Evolutionary conservation across 2,329 filamentous ascomycete genomes (phyloP).

Genomic region (Didymella pomorum): DNA sequence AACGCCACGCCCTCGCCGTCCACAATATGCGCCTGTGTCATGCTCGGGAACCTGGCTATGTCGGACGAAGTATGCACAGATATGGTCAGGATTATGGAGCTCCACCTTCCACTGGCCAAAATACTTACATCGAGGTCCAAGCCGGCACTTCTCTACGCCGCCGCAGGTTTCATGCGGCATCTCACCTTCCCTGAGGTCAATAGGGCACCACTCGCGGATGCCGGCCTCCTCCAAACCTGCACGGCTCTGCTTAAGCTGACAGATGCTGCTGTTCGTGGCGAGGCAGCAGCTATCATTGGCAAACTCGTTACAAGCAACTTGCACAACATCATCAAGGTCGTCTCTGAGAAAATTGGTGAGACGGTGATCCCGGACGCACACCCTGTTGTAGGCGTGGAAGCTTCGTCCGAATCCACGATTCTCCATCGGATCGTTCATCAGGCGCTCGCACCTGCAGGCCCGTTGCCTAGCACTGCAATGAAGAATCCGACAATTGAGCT

Average conservation of each 20-base stretch:
- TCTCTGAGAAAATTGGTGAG: slow-evolving; percentile 33
- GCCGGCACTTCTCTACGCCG: slow-evolving; percentile 46
- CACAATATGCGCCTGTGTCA: slow-evolving; percentile 47
- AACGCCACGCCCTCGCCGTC: slow-evolving; percentile 34
- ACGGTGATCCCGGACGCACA: slow-evolving; percentile 20
- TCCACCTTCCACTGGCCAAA: slow-evolving; percentile 41
- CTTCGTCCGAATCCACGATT: slow-evolving; percentile 33
- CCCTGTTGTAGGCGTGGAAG: slow-evolving; percentile 24
- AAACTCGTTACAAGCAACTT: slow-evolving; percentile 46
- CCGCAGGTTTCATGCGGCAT: slow-evolving; percentile 49
- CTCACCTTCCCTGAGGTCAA: slow-evolving; percentile 48
- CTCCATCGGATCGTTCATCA: slow-evolving; percentile 43
- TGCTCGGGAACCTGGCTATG: slow-evolving; percentile 51
- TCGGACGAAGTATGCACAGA: slow-evolving; percentile 45
- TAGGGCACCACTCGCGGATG: slow-evolving; percentile 39
- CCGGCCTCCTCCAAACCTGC: slow-evolving; percentile 43
- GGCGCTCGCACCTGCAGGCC: slow-evolving; percentile 40
- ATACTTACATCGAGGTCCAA: slow-evolving; percentile 40
- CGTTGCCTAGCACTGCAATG: slow-evolving; percentile 49
- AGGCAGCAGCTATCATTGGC: slow-evolving; percentile 46
- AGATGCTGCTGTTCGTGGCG: slow-evolving; percentile 46
- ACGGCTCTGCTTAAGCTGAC: slow-evolving; percentile 37
- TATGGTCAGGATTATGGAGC: slow-evolving; percentile 45
- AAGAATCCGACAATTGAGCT: slow-evolving; percentile 50
- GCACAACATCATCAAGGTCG: slow-evolving; percentile 42